A percentile compares a stretch with the other conserved stretches of the same genome.
These are phyloP conservation scores for Auricularia sp. DNA, from an alignment of 768 basidiomycete species.

Conservation along the genomic window DNA sequence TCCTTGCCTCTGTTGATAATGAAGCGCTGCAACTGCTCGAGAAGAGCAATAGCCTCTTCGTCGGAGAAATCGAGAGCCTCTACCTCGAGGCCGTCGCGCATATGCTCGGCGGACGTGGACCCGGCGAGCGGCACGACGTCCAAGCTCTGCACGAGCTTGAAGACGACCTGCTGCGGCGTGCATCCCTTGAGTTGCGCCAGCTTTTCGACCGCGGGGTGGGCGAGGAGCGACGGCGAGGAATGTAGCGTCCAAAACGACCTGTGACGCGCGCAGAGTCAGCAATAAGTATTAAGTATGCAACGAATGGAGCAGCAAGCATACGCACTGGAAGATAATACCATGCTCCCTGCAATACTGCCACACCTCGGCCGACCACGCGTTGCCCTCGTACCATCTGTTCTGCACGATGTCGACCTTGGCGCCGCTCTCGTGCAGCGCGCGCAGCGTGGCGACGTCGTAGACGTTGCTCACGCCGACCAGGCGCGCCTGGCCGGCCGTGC, in stretches of 20 bases:
- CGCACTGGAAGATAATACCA: constrained; percentile 64
- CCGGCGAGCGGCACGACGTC: constrained; percentile 68
- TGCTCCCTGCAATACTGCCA: constrained; percentile 52
- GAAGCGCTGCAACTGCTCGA: neutral
- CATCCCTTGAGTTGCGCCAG: constrained; percentile 38
- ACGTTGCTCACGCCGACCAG: constrained; percentile 70
- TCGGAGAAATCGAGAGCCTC: constrained; percentile 27
- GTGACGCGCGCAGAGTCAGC: neutral
- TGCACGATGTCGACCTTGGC: constrained; percentile 59
- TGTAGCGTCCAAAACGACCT: constrained; percentile 86
- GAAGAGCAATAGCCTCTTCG: constrained; percentile 6
- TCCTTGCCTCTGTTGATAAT: neutral
- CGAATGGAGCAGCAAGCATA: constrained; percentile 2
- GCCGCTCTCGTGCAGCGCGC: constrained; percentile 40
- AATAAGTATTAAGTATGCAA: neutral
- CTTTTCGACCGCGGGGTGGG: constrained; percentile 33
- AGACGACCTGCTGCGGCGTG: constrained; percentile 58
- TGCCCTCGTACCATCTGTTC: constrained; percentile 78
- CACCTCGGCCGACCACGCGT: constrained; percentile 61
- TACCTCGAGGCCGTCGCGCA: constrained; percentile 50
- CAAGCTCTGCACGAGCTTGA: constrained; percentile 54
- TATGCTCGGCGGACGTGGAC: constrained; percentile 56
- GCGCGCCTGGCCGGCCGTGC: constrained; percentile 53
- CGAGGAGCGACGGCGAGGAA: constrained; percentile 57
- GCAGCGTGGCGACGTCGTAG: constrained; percentile 51